Evolutionary conservation across 83 land plant species (phyloP), one percentile per base, ranked within the genome.

Genomic region (Thuja plicata): DNA sequence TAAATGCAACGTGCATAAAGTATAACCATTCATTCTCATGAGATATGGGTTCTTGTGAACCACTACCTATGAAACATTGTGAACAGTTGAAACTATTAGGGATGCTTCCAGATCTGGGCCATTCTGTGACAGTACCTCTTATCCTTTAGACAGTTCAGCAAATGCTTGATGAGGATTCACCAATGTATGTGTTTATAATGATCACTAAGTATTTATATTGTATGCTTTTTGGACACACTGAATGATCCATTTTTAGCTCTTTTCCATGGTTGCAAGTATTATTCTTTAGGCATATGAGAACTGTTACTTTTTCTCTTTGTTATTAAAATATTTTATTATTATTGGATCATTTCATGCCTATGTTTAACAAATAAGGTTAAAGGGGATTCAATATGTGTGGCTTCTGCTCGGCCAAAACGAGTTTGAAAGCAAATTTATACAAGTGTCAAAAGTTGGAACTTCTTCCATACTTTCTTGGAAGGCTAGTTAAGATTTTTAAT

Each of bases 81-180:
- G n/a, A 89, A 91, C 96, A 96, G 97, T 90, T 94, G 54, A 94
- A 91, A 84, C 88, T 95, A 19, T 89, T 94, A 88, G 90, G 85
- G 45, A 24, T 92, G 80, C 90, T 95, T 78, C 94, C 97, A 60
- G 41, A 91, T 83, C 89, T 97, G 66, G 95, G 93, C 32, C 91
- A 95, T 85, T 87, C 93, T 87, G 89, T 46, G 1, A 95, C 94
- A 92, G 78, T 91, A 54, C 96, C 96, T 38, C 91, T 97, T 79
- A 90, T 97, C 62, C 86, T 97, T 70, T 94, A 94, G 87, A 91
- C 92, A 60, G 89, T 95, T 76, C 66, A 89, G 92, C 95, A 96
- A 88, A 92, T 97, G 95, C 85, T 82, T 16, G 3, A 45, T 10
- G 52, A 82, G 85, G 85, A 82, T 85, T 66, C 87, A 34, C 32